Evolutionary conservation across 176 grass and related monocot species (phyloP).

Genomic region (Ensete ventricosum): DNA sequence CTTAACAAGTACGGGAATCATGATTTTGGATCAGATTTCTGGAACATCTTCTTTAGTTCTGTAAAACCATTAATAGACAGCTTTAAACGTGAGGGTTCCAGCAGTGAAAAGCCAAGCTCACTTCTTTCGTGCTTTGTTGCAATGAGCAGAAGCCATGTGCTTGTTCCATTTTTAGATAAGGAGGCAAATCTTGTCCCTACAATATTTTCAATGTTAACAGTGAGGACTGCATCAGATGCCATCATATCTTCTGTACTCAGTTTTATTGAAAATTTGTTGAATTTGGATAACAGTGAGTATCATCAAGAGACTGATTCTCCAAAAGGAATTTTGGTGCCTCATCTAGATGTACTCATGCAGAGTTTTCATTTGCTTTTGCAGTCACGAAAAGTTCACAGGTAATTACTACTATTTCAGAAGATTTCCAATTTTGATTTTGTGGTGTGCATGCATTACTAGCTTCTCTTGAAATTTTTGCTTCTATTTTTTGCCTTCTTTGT

Average conservation of each 20-base stretch:
- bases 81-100: constrained; percentile 80
- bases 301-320: constrained; percentile 39
- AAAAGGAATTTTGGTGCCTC: constrained; percentile 54
- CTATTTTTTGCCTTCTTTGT: neutral
- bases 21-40: constrained; percentile 71
- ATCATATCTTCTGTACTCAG: constrained; percentile 64
- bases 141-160: constrained; percentile 67
- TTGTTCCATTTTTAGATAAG: constrained; percentile 50
- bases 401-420: constrained; percentile 6
- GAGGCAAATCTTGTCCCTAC: constrained; percentile 62
- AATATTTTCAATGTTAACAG: constrained; percentile 84
- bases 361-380: constrained; percentile 74
- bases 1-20: constrained; percentile 52
- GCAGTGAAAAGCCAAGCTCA: constrained; percentile 79
- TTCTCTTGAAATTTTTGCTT: neutral
- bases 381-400: constrained; percentile 63
- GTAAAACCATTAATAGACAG: constrained; percentile 61
- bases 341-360: constrained; percentile 71
- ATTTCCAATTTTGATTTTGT: neutral
- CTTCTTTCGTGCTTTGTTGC: constrained; percentile 83
- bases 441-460: neutral
- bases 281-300: constrained; percentile 61
- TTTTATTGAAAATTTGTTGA: constrained; percentile 88
- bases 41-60: constrained; percentile 70
- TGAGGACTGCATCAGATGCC: constrained; percentile 65